A percentile compares a stretch with the other conserved stretches of the same genome.
phyloP scores from a whole-genome alignment of 73 alveolate species.

The Paramecium bursaria region DNA sequence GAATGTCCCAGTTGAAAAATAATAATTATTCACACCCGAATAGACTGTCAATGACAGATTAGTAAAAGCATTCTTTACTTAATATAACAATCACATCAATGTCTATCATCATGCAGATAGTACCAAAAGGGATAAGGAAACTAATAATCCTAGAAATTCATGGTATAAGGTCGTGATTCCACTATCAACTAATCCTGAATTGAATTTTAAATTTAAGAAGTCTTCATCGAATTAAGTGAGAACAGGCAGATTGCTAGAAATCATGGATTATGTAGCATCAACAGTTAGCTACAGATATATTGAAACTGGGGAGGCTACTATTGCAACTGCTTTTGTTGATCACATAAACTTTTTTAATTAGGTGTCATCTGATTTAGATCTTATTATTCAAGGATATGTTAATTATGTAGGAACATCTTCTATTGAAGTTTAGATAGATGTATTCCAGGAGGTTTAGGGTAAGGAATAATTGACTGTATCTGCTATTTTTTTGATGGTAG shows the following conservation, averaged over 20 bases:
- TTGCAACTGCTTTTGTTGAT: slow-evolving; percentile 61
- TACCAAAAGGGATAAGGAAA: not conserved
- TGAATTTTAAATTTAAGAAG: slow-evolving; percentile 20
- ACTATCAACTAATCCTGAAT: not conserved
- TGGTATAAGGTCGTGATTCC: slow-evolving; percentile 49
- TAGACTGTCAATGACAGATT: slow-evolving; percentile 9
- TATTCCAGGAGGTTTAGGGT: slow-evolving; percentile 9
- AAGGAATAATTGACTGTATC: slow-evolving; percentile 48
- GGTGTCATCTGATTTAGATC: slow-evolving; percentile 45
- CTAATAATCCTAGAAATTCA: slow-evolving; percentile 1
- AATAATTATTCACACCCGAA: too few relatives aligned
- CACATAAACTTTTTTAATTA: slow-evolving; percentile 33
- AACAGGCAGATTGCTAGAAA: slow-evolving; percentile 59
- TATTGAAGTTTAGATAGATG: slow-evolving; percentile 60
- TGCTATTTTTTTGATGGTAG: slow-evolving; percentile 60
- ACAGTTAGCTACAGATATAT: slow-evolving; percentile 37
- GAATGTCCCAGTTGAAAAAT: too few relatives aligned
- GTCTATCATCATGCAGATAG: slow-evolving; percentile 7
- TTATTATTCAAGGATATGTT: slow-evolving; percentile 55
- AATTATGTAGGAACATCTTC: slow-evolving; percentile 68
- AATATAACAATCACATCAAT: not conserved
- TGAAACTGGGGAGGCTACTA: slow-evolving; percentile 9
- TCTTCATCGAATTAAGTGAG: slow-evolving; percentile 50
- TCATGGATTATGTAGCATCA: slow-evolving; percentile 57
- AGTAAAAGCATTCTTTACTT: slow-evolving; percentile 22